phyloP scores from a whole-genome alignment of 2,329 filamentous ascomycete species.

The Plectosphaerella sp. region DNA sequence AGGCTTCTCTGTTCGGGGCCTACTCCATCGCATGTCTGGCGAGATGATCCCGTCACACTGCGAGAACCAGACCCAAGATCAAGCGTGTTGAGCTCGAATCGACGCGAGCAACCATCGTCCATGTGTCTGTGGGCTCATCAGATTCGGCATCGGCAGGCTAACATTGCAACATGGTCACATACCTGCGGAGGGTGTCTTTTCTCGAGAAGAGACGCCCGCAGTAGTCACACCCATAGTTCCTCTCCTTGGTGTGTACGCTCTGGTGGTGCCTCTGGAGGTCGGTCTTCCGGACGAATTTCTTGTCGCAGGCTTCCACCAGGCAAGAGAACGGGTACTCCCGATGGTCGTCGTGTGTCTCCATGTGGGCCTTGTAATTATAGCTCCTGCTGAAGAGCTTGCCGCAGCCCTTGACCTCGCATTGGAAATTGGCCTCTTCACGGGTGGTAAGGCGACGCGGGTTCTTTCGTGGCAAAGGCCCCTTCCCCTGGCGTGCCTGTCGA shows the following conservation, averaged over 20 bases:
- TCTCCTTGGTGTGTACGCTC: conserved; percentile 69
- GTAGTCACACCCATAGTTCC: conserved; percentile 65
- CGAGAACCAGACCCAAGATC: conserved; percentile 34
- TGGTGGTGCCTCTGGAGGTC: conserved; percentile 64
- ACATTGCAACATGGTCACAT: conserved; percentile 19
- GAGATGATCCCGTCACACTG: conserved; percentile 10
- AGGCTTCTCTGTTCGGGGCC: neutral
- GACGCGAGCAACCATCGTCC: conserved; percentile 70
- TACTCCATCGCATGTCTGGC: conserved; percentile 8
- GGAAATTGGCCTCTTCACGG: conserved; percentile 65
- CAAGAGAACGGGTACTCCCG: conserved; percentile 70
- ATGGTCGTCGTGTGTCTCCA: conserved; percentile 76
- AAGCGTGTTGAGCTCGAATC: conserved; percentile 54
- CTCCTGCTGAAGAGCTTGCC: conserved; percentile 75
- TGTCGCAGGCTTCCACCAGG: conserved; percentile 58
- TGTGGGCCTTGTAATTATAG: conserved; percentile 84
- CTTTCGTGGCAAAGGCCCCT: conserved; percentile 24
- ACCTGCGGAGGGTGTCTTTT: conserved; percentile 81
- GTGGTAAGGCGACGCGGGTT: conserved; percentile 52
- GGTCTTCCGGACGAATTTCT: conserved; percentile 77
- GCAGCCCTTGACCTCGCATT: conserved; percentile 66
- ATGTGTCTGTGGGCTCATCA: conserved; percentile 52
- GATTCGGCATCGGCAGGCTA: neutral
- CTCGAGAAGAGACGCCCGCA: conserved; percentile 71
- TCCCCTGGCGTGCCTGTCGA: conserved; percentile 13